Base-by-base conservation (phyloP, 1,284 basidiomycete species). In the Schizopora paradoxa region DNA sequence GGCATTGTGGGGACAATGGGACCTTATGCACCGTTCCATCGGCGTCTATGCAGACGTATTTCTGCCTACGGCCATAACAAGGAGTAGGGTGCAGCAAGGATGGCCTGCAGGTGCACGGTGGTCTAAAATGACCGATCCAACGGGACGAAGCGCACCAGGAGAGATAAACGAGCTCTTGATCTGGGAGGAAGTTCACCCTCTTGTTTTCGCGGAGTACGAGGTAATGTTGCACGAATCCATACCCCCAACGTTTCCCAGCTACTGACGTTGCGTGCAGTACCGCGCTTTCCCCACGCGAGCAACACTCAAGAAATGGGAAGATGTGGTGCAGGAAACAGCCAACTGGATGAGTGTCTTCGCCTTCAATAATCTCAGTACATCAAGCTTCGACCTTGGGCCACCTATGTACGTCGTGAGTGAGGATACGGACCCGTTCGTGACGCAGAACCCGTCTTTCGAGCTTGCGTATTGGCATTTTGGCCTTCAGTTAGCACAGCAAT, bases 81-180 rank as follows among this genome's bases (percentile, higher is more conserved):
- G 76, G 4, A 66, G 66, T 1, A 73, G 74, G 52, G 61, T 68
- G 0, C 75, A 77, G 58, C 68, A 79, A 58, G 69, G 69, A 43
- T 79, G 68, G 62, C 47, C 62, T 5, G 56, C 65, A 1, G 77
- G 77, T 14, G 77, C 77, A 14, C 70, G 78, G 16, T 79, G 77
- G 77, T 70, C 73, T 2, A 79, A 81, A 57, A 79, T 79, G 77
- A 77, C 75, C 5, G 77, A 79, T 52, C 77, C 77, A 0, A 65
- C 70, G 0, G 77, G 78, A 1, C 70, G 77, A 13, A 76, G 73
- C 5, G 65, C 76, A 0, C 77, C 76, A 0, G 77, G 77, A 1
- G 65, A 78, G 53, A 79, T 80, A 52, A 81, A 80, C 63, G 75
- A 79, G 53, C 66, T 80, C 6, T 66, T 79, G 26, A 74, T 80